Evolutionary conservation across 371 early-diverging fungal genomes (phyloP).

Genomic region (Fennellomyces sp.): DNA sequence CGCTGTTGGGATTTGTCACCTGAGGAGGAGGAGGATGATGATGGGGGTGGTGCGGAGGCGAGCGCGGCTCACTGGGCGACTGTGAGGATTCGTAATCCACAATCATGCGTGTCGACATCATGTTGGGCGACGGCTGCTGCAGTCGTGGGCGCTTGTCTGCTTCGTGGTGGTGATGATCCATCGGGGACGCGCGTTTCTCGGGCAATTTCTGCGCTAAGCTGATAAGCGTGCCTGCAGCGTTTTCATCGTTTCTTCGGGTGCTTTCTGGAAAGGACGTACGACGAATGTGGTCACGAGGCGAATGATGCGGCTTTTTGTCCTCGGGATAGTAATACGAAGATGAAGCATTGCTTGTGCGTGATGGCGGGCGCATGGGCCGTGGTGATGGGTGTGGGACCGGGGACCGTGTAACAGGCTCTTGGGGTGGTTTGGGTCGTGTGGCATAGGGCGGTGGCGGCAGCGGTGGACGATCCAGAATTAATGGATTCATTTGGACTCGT

Average conservation of each 20-base stretch:
- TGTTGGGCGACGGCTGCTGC: slow-evolving; percentile 2
- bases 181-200: neutral
- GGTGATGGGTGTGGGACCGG: slow-evolving; percentile 4
- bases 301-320: neutral
- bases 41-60: neutral
- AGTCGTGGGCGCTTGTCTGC: slow-evolving; percentile 7
- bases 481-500: slow-evolving; percentile 34
- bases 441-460: slow-evolving; percentile 12
- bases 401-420: neutral
- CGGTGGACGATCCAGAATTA: slow-evolving; percentile 25
- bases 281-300: neutral
- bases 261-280: neutral
- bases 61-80: neutral
- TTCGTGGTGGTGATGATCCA: neutral
- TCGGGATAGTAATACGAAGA: neutral
- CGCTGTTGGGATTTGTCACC: neutral
- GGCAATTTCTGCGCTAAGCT: slow-evolving; percentile 27
- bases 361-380: slow-evolving; percentile 8
- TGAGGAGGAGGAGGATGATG: neutral
- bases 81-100: slow-evolving; percentile 12
- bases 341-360: slow-evolving; percentile 6
- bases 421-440: neutral
- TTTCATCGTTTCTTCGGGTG: slow-evolving; percentile 21
- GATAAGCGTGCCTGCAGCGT: slow-evolving; percentile 44
- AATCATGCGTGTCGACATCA: neutral